A percentile compares a stretch with the other conserved stretches of the same genome.
Evolutionary conservation across 2,329 filamentous ascomycete genomes (phyloP).

Genomic region (Coniella vitis): DNA sequence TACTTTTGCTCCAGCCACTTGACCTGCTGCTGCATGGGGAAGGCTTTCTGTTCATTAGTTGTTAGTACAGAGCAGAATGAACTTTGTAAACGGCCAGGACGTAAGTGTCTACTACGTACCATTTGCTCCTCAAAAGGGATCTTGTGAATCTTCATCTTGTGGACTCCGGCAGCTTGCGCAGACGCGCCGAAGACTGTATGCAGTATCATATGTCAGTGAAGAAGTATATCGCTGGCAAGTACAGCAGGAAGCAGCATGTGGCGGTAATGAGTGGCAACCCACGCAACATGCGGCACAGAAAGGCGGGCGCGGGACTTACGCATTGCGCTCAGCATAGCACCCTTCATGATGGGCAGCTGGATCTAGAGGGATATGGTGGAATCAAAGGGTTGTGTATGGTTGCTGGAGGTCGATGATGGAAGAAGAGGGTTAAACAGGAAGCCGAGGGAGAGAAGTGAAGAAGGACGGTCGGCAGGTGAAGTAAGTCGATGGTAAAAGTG

Average conservation of each 20-base stretch:
- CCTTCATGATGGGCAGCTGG: conserved; percentile 66
- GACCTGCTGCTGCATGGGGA: conserved; percentile 75
- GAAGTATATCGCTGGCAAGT: too few relatives aligned
- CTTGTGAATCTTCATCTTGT: conserved; percentile 99
- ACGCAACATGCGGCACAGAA: conserved; percentile 4
- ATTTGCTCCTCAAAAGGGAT: conserved; percentile 86
- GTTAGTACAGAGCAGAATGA: not conserved
- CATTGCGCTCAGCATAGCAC: conserved; percentile 60
- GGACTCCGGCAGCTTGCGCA: conserved; percentile 69
- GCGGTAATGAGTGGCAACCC: not conserved
- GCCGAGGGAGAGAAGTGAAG: conserved; percentile 1
- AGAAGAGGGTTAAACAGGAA: conserved; percentile 1
- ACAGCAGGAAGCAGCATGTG: too few relatives aligned
- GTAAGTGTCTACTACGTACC: conserved; percentile 45
- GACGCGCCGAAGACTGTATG: conserved; percentile 42
- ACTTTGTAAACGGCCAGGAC: not conserved
- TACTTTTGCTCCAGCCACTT: conserved; percentile 91
- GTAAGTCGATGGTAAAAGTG: not conserved
- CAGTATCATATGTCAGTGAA: conserved; percentile 6
- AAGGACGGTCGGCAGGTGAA: not conserved
- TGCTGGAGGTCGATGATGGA: conserved; percentile 1
- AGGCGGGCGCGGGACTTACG: conserved; percentile 11
- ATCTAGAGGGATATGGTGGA: conserved; percentile 6
- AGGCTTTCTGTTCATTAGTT: conserved; percentile 50
- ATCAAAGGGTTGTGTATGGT: conserved; percentile 1